Evolutionary conservation across 495 filamentous ascomycete species (phyloP).

Genomic region (Neurospora pannonica): DNA sequence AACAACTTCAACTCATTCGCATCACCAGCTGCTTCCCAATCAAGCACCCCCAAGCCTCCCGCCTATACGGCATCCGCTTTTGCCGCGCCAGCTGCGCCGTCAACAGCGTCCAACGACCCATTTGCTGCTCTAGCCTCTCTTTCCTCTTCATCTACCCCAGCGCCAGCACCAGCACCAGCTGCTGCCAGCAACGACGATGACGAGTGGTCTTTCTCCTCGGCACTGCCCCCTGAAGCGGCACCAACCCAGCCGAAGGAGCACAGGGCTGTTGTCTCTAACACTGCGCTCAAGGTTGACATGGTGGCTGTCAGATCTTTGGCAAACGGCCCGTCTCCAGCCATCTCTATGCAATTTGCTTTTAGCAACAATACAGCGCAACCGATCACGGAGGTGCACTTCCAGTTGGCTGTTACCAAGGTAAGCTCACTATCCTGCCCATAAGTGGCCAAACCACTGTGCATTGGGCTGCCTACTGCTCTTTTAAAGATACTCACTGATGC

Average conservation of each 20-base stretch:
- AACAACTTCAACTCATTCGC: slow-evolving; percentile 52
- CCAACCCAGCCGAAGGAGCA: slow-evolving; percentile 33
- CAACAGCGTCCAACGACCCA: slow-evolving; percentile 44
- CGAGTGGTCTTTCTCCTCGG: slow-evolving; percentile 90
- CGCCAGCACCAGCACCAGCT: slow-evolving; percentile 22
- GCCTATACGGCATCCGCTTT: slow-evolving; percentile 25
- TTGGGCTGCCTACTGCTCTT: neutral
- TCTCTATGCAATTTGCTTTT: slow-evolving; percentile 60
- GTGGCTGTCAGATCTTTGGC: slow-evolving; percentile 32
- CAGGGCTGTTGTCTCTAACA: slow-evolving; percentile 38
- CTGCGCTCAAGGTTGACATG: slow-evolving; percentile 42
- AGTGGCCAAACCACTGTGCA: neutral
- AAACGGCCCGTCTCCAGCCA: slow-evolving; percentile 36
- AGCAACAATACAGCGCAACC: slow-evolving; percentile 65
- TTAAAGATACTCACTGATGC: neutral
- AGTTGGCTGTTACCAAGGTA: slow-evolving; percentile 90
- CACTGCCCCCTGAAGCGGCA: slow-evolving; percentile 56
- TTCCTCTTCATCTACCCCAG: slow-evolving; percentile 26
- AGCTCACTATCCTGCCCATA: slow-evolving; percentile 5
- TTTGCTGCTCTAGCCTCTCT: slow-evolving; percentile 61
- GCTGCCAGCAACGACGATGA: slow-evolving; percentile 54
- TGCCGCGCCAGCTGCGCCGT: slow-evolving; percentile 24
- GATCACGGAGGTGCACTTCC: slow-evolving; percentile 76
- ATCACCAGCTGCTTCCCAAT: slow-evolving; percentile 32
- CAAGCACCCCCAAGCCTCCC: slow-evolving; percentile 40